Evolutionary conservation across 352 stramenopile species (phyloP), one percentile per base, ranked within the genome.

Genomic region (Phytophthora pistaciae): DNA sequence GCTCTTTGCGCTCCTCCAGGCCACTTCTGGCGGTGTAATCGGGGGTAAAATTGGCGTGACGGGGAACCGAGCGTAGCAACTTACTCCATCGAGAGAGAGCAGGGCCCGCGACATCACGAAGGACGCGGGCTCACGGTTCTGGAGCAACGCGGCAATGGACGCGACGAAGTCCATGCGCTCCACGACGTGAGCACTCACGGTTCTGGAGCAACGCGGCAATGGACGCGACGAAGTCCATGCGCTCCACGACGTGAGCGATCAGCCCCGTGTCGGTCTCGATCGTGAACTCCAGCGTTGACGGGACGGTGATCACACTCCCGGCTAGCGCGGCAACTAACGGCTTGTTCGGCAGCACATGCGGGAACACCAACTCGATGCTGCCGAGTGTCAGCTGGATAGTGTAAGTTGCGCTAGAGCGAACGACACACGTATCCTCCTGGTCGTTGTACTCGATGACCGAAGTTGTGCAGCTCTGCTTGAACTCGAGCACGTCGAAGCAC

Each of bases 401-500:
- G 42, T 76, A 76, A 48, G 44, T 50, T 1, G 64, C 57, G 1
- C 33, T 68, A 23, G 69, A 55, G 44, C 54, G 57, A 16, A 64
- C n/a, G 18, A 64, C 56, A 23, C 56, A 67, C 20, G 56, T 49
- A 14, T 56, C 25, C 38, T 48, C 62, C 21, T 58, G 33, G 8
- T 40, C 49, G 20, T 63, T 54, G n/a, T 29, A 48, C 50, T 67
- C 62, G 18, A 71, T 21, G 5, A 27, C 25, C 25, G 25, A 27
- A 27, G 25, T 27, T 27, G 25, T 27, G 25, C 25, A 27, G 25
- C 3, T 27, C 40, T 57, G 62, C 10, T 53, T n/a, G 27, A 72
- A 72, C 8, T 25, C 57, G 3, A 76, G 63, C 13, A 75, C 50
- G 25, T 64, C 38, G 36, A 76, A 69, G 53, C 36, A 46, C 21